Base-by-base conservation (phyloP, 805 yeast species). In the Torulaspora indica region DNA sequence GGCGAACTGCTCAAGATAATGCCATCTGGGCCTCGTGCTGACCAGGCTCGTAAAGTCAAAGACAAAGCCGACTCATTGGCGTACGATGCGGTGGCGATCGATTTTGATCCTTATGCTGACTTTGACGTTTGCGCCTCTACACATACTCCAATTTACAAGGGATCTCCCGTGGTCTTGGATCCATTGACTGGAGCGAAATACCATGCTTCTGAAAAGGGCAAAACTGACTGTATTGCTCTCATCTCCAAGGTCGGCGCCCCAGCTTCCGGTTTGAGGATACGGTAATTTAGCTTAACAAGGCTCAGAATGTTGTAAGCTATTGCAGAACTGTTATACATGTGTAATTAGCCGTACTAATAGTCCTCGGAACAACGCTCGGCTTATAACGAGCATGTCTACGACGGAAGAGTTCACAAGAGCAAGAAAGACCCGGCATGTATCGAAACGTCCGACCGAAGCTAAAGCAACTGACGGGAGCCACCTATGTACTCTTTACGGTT, bases 111-210 rank as follows among this genome's bases (percentile, higher is more conserved):
- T 43, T 85, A 81, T 63, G 91, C 95, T 2, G 89, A 85, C 45
- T 90, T 90, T 64, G 93, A 85, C 40, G 81, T 93, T 46, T 93
- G 98, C 72, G 85, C 95, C 13, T 75, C 83, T 12, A 80, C 95
- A 14, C 78, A 75, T 58, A 85, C 96, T 6, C 98, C 98, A 39
- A 86, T 93, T 45, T 91, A 90, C 67, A 75, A 76, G 53, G 93
- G 89, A 13, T 69, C 82, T 24, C 82, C 85, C 30, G 55, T 54
- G 40, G 89, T 78, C 24, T 57, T 76, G 22, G 98, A 93, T 60
- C 87, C 95, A 13, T 71, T 95, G 53, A 88, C 95, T 18, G 95
- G 95, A 43, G 95, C 98, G 43, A 80, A 77, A 61, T 95, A 93
- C 62, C 85, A 84, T 53, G 72, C 79, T 6, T 74, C 78, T 45